Evolutionary conservation across 768 basidiomycete genomes (phyloP).

Genomic region (Lactarius hengduanensis): DNA sequence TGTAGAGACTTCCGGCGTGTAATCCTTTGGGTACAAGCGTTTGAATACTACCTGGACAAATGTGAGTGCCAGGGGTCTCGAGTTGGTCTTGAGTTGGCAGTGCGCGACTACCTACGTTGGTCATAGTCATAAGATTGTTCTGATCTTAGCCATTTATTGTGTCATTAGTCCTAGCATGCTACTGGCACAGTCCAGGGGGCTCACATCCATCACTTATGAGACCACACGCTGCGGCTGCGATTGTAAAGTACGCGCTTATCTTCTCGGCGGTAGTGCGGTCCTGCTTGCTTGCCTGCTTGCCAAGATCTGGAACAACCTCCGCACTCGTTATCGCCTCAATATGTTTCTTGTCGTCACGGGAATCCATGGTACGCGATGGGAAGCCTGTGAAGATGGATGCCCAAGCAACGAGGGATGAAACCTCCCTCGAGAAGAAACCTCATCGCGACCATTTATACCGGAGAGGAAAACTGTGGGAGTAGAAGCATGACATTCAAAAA

Average conservation of each 20-base stretch:
- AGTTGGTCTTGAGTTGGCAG: background rate
- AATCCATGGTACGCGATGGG: conserved; percentile 8
- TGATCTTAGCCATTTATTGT: conserved; percentile 45
- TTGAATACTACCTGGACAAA: conserved; percentile 58
- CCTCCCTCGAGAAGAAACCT: background rate
- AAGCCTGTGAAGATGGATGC: background rate
- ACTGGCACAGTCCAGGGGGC: conserved; percentile 21
- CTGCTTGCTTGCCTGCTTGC: conserved; percentile 7
- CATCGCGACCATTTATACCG: conserved; percentile 17
- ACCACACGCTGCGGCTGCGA: conserved; percentile 62
- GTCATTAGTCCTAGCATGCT: conserved; percentile 13
- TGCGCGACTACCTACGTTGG: conserved; percentile 44
- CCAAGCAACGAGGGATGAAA: conserved; percentile 1
- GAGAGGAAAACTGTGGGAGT: background rate
- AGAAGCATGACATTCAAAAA: conserved; percentile 8
- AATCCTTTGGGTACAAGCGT: conserved; percentile 58
- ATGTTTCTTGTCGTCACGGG: conserved; percentile 4
- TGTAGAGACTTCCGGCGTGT: conserved; percentile 61
- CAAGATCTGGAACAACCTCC: conserved; percentile 15
- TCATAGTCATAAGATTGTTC: conserved; percentile 70
- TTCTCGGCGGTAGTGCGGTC: conserved; percentile 35
- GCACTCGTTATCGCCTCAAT: background rate
- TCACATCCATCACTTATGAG: conserved; percentile 63
- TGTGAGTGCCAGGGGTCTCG: conserved; percentile 23
- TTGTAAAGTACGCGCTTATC: conserved; percentile 61